Percentiles rank a stretch among this genome's conserved stretches.
These are phyloP conservation scores for Physcomitrium patens DNA, from an alignment of 225 moss, liverwort and hornwort genomes.

Conservation along the genomic window DNA sequence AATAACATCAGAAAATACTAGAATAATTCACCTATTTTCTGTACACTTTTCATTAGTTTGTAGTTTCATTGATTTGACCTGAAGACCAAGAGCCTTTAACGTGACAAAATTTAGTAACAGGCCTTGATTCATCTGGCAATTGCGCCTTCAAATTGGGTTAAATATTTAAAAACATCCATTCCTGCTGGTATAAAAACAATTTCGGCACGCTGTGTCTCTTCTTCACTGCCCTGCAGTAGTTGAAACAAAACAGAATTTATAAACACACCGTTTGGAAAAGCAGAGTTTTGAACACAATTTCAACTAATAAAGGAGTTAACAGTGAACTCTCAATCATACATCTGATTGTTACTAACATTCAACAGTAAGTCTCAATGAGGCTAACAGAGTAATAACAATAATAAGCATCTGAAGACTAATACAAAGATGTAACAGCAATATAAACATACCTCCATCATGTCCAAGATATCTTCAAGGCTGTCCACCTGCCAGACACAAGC, in stretches of 20 bases:
- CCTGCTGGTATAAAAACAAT: conserved; percentile 97
- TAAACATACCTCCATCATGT: conserved; percentile 90
- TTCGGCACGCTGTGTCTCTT: conserved; percentile 91
- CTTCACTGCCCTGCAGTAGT: conserved; percentile 68
- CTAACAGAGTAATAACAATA: too few relatives aligned
- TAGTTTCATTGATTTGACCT: too few relatives aligned
- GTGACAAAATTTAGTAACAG: too few relatives aligned
- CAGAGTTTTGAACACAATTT: not conserved
- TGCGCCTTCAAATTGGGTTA: conserved; percentile 64
- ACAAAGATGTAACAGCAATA: not conserved
- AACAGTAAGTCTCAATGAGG: too few relatives aligned
- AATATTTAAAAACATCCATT: conserved; percentile 84
- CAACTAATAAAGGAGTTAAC: not conserved
- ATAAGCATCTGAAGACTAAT: not conserved
- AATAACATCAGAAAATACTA: too few relatives aligned
- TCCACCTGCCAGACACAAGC: conserved; percentile 66
- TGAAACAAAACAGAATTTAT: not conserved
- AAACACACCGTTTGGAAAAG: not conserved
- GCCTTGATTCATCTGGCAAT: not conserved
- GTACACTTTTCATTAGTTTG: too few relatives aligned
- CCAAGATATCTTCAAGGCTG: conserved; percentile 98
- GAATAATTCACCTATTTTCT: too few relatives aligned
- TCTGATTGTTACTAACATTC: too few relatives aligned
- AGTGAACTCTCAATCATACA: not conserved
- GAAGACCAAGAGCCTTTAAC: too few relatives aligned